Conservation (phyloP, 2,329 filamentous ascomycete species). For the Lachnellula willkommii region DNA sequence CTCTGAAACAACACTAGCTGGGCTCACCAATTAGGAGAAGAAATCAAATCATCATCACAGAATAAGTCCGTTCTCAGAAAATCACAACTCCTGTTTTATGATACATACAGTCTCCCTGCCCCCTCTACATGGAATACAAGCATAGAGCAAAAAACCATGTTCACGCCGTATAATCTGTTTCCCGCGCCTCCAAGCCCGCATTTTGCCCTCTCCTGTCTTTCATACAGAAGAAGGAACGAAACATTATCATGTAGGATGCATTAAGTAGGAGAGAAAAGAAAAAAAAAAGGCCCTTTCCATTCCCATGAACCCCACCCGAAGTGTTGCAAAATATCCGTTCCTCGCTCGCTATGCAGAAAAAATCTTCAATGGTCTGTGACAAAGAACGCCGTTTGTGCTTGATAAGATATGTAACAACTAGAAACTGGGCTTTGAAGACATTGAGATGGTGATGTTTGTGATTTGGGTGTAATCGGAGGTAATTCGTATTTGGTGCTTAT, state of each 20-base stretch:
- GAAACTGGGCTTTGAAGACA: constrained; percentile 12
- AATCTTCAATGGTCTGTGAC: constrained; percentile 25
- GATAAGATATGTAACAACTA: constrained; percentile 31
- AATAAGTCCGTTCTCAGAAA: constrained; percentile 1
- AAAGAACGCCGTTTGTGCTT: constrained; percentile 30
- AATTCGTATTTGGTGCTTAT: not conserved
- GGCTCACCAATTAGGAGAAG: not conserved
- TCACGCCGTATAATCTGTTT: constrained; percentile 29
- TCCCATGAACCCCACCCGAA: constrained; percentile 13
- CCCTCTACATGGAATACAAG: constrained; percentile 6
- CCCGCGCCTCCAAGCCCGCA: constrained; percentile 17
- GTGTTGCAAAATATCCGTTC: constrained; percentile 26
- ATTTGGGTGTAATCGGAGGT: not conserved
- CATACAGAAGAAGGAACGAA: constrained; percentile 22
- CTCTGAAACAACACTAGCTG: not conserved
- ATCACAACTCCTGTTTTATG: constrained; percentile 30
- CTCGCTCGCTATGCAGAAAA: constrained; percentile 35
- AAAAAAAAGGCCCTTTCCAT: constrained; percentile 10
- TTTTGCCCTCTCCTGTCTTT: constrained; percentile 20
- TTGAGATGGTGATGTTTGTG: constrained; percentile 5
- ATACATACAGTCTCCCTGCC: constrained; percentile 25
- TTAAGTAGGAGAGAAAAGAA: constrained; percentile 25
- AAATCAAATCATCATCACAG: not conserved
- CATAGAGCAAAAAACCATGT: constrained; percentile 20
- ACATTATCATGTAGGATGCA: constrained; percentile 32